phyloP scores from a whole-genome alignment of 2,329 filamentous ascomycete genomes.

The Fusarium cyanostomum region DNA sequence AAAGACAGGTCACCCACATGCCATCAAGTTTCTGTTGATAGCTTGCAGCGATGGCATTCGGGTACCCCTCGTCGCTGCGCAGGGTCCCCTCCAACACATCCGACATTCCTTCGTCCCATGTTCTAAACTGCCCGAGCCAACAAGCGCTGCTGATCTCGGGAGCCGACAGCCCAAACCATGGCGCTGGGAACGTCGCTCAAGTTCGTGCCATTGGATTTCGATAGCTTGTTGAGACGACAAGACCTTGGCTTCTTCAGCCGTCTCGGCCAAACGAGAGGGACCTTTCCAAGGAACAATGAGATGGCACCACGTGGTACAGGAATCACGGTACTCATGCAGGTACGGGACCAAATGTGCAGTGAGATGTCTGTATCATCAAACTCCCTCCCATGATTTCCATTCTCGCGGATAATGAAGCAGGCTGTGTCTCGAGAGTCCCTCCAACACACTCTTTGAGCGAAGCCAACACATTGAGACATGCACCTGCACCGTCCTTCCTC shows the following conservation, averaged over 20 bases:
- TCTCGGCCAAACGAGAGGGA: background rate
- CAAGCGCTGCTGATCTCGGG: slow-evolving; percentile 41
- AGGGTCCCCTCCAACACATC: slow-evolving; percentile 34
- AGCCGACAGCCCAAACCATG: slow-evolving; percentile 33
- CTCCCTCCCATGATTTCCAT: slow-evolving; percentile 1
- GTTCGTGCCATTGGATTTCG: slow-evolving; percentile 3
- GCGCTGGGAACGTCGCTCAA: slow-evolving; percentile 18
- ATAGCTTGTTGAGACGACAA: slow-evolving; percentile 10
- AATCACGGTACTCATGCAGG: slow-evolving; percentile 36
- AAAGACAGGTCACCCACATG: slow-evolving; percentile 30
- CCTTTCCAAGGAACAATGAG: slow-evolving; percentile 19
- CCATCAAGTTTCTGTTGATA: slow-evolving; percentile 21
- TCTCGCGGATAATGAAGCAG: background rate
- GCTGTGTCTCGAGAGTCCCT: slow-evolving; percentile 2
- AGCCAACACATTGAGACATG: slow-evolving; percentile 18
- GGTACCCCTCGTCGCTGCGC: slow-evolving; percentile 26
- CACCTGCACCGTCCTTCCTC: too few species aligned
- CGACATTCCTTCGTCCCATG: slow-evolving; percentile 30
- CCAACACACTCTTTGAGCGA: slow-evolving; percentile 6
- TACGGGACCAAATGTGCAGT: slow-evolving; percentile 27
- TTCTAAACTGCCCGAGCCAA: slow-evolving; percentile 28
- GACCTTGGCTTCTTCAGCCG: slow-evolving; percentile 15
- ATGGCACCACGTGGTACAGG: slow-evolving; percentile 37
- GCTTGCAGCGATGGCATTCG: slow-evolving; percentile 15
- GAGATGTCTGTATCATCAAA: slow-evolving; percentile 10